Evolutionary conservation across 805 yeast species (phyloP), one percentile per base, ranked within the genome.

Genomic region (Starmerella bombi): DNA sequence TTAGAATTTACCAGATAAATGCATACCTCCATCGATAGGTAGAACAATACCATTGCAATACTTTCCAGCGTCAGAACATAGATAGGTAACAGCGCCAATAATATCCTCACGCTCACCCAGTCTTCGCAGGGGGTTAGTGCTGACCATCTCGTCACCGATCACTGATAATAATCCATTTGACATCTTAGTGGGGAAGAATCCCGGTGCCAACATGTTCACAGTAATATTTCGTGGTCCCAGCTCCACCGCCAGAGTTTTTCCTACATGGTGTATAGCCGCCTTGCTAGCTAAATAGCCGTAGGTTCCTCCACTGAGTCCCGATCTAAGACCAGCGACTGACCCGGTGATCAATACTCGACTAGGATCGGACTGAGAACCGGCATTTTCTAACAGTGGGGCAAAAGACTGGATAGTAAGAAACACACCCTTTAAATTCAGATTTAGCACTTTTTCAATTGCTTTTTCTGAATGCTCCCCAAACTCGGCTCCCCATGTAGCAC

Each of bases 131-230:
- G 86, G 86, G 59, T 77, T 80, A 22, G 55, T 44, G 23, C 60
- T 65, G 12, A 48, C 50, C 65, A 76, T 62, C 12, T 70, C 74
- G 12, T 75, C 75, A 19, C 74, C 75, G 18, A 70, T 63, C 38
- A 59, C 62, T 29, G 64, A 70, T 35, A 80, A 61, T 35, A 79
- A 49, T 0, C 83, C 86, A 44, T 72, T 67, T 31, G 83, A 68
- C 85, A 79, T 78, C 59, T 75, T 79, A 16, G 79, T 68, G 17
- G 81, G 81, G 69, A 79, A 75, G 56, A 77, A 80, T 0, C 88
- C 88, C 0, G 86, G 86, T 5, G 84, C 83, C 47, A 79, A 58
- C 10, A 74, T 63, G 60, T 80, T 79, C 42, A 78, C 84, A 35
- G 74, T 77, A 52, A 79, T 71, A 60, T 78, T 71, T 33, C 66